Evolutionary conservation across 2,329 filamentous ascomycete genomes (phyloP).

Genomic region (Mycocentrospora acerina): DNA sequence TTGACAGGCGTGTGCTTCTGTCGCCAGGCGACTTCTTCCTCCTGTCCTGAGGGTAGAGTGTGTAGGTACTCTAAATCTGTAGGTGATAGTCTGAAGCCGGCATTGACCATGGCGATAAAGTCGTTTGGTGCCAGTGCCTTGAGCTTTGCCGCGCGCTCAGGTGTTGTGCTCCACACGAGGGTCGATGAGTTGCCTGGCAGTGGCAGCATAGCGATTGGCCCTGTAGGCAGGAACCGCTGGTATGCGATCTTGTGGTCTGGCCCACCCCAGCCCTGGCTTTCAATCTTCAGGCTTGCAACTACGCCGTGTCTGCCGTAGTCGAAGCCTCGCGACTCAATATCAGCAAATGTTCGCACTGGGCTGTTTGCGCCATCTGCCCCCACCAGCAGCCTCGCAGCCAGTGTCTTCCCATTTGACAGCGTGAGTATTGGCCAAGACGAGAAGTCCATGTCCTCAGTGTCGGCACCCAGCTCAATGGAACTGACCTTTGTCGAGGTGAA

Average conservation of each 20-base stretch:
- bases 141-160: conserved; percentile 73
- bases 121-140: conserved; percentile 73
- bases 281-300: conserved; percentile 81
- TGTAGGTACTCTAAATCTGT: conserved; percentile 85
- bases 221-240: conserved; percentile 90
- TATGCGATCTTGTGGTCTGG: conserved; percentile 71
- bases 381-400: conserved; percentile 82
- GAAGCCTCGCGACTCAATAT: conserved; percentile 84
- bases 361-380: conserved; percentile 95
- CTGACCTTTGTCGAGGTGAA: conserved; percentile 78
- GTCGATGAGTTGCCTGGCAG: conserved; percentile 81
- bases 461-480: conserved; percentile 72
- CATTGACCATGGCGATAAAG: conserved; percentile 87
- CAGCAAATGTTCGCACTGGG: conserved; percentile 85
- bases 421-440: conserved; percentile 85
- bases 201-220: conserved; percentile 87
- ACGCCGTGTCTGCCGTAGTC: conserved; percentile 90
- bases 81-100: conserved; percentile 79
- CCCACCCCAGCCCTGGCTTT: conserved; percentile 49
- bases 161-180: conserved; percentile 92
- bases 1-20: conserved; percentile 65
- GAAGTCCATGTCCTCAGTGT: conserved; percentile 69
- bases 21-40: conserved; percentile 83
- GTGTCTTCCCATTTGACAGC: conserved; percentile 64
- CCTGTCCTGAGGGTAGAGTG: conserved; percentile 53